Conservation (phyloP, 192 early-diverging fungal species). For the Podila clonocystis region DNA sequence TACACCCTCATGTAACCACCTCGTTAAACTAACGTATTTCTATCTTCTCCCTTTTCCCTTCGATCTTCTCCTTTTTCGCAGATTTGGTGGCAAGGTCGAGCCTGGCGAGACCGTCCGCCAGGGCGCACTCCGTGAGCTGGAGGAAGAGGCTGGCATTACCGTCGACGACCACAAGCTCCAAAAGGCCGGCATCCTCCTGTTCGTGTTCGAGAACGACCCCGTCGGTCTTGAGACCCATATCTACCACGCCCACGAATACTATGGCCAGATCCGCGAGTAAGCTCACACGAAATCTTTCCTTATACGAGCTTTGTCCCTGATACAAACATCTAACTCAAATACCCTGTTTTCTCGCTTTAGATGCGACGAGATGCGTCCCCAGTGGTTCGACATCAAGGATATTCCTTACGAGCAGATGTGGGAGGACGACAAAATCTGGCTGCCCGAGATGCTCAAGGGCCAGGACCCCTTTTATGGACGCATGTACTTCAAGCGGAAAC, state of each 20-base stretch:
- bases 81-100: constrained; percentile 87
- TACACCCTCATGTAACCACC: too few species aligned
- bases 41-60: too few species aligned
- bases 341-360: constrained; percentile 2
- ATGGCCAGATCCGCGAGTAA: constrained; percentile 65
- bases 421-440: constrained; percentile 75
- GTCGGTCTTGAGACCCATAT: constrained; percentile 75
- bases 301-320: too few species aligned
- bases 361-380: constrained; percentile 79
- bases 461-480: constrained; percentile 45
- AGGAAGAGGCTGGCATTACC: constrained; percentile 66
- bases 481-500: constrained; percentile 34
- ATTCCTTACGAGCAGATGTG: constrained; percentile 80
- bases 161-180: constrained; percentile 48
- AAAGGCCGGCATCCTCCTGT: constrained; percentile 66
- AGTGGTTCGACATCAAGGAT: constrained; percentile 68
- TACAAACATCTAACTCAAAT: too few species aligned
- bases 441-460: constrained; percentile 56
- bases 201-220: constrained; percentile 72
- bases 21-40: too few species aligned
- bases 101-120: constrained; percentile 66
- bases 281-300: constrained; percentile 1
- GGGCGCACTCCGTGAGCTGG: constrained; percentile 72
- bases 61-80: constrained; percentile 8
- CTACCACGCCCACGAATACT: constrained; percentile 55